These are phyloP conservation scores for Cardamine resedifolia DNA, from an alignment of 345 rosid genomes.

Conservation along the genomic window DNA sequence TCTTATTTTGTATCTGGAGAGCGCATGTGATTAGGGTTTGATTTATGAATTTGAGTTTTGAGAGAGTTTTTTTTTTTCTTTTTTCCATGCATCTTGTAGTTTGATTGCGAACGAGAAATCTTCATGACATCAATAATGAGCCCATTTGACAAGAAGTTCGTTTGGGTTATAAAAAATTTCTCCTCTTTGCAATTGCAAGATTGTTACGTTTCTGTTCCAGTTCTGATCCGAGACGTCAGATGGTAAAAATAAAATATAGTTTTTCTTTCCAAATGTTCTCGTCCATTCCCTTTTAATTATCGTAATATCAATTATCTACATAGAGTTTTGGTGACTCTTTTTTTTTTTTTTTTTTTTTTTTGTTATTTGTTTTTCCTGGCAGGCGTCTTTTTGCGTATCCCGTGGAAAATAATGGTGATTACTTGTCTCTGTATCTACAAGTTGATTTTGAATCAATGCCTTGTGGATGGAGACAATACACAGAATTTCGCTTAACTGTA, in stretches of 20 bases:
- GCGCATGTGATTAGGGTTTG: not conserved
- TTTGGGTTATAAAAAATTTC: not conserved
- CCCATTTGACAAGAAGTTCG: not conserved
- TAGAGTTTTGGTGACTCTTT: not conserved
- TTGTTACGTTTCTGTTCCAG: not conserved
- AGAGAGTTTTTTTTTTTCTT: not conserved
- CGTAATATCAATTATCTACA: not conserved
- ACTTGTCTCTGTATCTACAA: conserved; percentile 71
- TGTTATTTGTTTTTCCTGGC: not conserved
- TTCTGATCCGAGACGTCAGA: not conserved
- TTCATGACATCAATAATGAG: not conserved
- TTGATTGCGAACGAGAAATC: not conserved
- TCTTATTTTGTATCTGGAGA: not conserved
- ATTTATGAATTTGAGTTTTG: not conserved
- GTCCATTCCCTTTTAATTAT: not conserved
- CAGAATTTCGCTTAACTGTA: conserved; percentile 60
- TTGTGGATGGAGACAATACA: conserved; percentile 76
- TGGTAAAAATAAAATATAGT: not conserved
- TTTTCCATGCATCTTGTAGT: not conserved
- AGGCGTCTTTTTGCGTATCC: conserved; percentile 75
- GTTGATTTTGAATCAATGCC: conserved; percentile 64
- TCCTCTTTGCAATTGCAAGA: conserved; percentile 8
- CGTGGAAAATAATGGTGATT: conserved; percentile 63
- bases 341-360: no score
- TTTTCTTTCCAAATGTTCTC: not conserved